These are phyloP conservation scores for Solanum hybrid DNA, from an alignment of 305 asterid species.

Conservation along the genomic window DNA sequence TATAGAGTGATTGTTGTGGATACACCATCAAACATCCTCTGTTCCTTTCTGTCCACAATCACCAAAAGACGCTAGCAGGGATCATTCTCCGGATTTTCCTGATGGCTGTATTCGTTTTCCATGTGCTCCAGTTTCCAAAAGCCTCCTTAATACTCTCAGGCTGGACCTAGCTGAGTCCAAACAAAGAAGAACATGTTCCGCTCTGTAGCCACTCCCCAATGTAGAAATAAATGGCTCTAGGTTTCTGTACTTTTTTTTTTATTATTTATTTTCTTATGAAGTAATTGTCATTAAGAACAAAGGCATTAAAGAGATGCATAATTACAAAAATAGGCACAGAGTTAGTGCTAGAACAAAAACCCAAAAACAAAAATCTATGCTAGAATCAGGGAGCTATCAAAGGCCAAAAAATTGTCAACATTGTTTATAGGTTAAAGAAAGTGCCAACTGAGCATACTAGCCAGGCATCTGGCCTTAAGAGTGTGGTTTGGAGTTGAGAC, in stretches of 20 bases:
- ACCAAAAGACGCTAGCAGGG: neutral
- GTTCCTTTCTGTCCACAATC: neutral
- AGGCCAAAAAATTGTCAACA: neutral
- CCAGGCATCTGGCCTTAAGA: neutral
- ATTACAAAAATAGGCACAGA: neutral
- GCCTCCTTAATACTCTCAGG: neutral
- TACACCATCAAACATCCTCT: neutral
- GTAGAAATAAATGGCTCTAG: neutral
- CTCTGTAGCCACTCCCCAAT: neutral
- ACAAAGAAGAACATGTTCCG: neutral
- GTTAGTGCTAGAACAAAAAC: neutral
- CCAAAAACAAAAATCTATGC: neutral
- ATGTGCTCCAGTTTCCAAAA: neutral
- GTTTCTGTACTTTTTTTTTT: neutral
- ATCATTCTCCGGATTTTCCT: neutral
- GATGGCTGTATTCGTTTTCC: neutral
- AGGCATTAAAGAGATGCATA: neutral
- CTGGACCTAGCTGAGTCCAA: neutral
- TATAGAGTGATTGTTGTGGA: neutral
- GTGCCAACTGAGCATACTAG: neutral
- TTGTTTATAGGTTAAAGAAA: neutral
- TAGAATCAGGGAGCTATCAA: neutral
- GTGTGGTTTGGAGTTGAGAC: neutral
- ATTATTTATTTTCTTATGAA: neutral
- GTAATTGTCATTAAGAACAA: neutral